phyloP scores from a whole-genome alignment of 116 monocot genomes.

The Cymodocea nodosa region DNA sequence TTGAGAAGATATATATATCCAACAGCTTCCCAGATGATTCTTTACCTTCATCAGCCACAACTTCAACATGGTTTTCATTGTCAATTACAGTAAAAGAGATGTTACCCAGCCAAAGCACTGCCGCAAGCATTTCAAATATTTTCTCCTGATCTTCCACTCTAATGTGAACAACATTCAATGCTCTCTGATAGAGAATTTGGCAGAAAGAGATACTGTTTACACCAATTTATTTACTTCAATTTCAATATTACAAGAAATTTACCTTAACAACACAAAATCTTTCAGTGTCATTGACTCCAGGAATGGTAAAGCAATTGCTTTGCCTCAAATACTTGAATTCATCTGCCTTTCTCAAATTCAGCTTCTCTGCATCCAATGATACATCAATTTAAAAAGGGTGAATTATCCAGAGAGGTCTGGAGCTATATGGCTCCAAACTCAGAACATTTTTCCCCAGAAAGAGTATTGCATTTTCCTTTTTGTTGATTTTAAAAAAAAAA shows the following conservation, averaged over 20 bases:
- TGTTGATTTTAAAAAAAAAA: too few species aligned
- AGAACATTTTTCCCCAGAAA: too few species aligned
- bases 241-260: conserved; percentile 1
- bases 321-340: conserved; percentile 84
- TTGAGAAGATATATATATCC: neutral
- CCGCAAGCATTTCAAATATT: conserved; percentile 61
- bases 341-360: conserved; percentile 59
- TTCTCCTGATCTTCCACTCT: conserved; percentile 57
- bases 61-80: conserved; percentile 77
- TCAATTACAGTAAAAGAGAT: conserved; percentile 65
- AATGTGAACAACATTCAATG: conserved; percentile 65
- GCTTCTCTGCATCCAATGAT: conserved; percentile 44
- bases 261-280: conserved; percentile 70
- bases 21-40: neutral
- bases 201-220: neutral
- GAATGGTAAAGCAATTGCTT: conserved; percentile 68
- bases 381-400: neutral
- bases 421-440: too few species aligned
- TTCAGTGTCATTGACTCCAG: conserved; percentile 79
- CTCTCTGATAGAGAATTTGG: conserved; percentile 34
- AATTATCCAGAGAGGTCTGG: neutral
- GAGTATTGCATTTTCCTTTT: too few species aligned
- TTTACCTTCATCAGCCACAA: conserved; percentile 58
- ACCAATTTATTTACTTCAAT: neutral
- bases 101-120: conserved; percentile 75